A percentile compares a stretch with the other conserved stretches of the same genome.
Evolutionary conservation across 768 basidiomycete genomes (phyloP).

Genomic region (Russula olivacea): DNA sequence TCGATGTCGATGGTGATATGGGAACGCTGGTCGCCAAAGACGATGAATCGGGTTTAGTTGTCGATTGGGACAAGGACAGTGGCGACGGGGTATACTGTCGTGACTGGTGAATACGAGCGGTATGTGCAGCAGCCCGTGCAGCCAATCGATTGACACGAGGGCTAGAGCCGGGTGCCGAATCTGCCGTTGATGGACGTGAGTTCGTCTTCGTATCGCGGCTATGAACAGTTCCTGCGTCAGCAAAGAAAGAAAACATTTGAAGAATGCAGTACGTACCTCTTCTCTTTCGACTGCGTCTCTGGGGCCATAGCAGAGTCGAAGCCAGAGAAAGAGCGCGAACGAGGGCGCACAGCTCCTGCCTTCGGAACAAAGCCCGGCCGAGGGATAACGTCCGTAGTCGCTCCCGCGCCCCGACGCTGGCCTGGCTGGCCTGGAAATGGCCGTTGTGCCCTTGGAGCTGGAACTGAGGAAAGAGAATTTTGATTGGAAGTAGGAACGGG

Average conservation of each 20-base stretch:
- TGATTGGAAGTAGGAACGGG: constrained; percentile 14
- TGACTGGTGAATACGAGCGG: constrained; percentile 15
- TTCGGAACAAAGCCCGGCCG: constrained; percentile 62
- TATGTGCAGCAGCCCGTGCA: constrained; percentile 8
- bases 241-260: neutral
- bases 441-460: neutral
- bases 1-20: neutral
- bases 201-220: constrained; percentile 4
- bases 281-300: constrained; percentile 13
- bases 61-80: constrained; percentile 9
- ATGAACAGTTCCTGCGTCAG: neutral
- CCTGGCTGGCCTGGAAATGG: neutral
- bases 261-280: constrained; percentile 24
- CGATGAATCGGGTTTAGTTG: neutral
- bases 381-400: constrained; percentile 33
- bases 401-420: neutral
- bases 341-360: constrained; percentile 43
- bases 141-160: neutral
- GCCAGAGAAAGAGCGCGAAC: constrained; percentile 72
- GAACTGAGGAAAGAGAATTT: neutral
- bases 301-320: constrained; percentile 43
- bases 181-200: constrained; percentile 11
- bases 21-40: neutral
- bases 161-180: neutral
- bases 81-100: constrained; percentile 26